Evolutionary conservation across 331 rosid species (phyloP).

Genomic region (Erythrophleum ivorense): DNA sequence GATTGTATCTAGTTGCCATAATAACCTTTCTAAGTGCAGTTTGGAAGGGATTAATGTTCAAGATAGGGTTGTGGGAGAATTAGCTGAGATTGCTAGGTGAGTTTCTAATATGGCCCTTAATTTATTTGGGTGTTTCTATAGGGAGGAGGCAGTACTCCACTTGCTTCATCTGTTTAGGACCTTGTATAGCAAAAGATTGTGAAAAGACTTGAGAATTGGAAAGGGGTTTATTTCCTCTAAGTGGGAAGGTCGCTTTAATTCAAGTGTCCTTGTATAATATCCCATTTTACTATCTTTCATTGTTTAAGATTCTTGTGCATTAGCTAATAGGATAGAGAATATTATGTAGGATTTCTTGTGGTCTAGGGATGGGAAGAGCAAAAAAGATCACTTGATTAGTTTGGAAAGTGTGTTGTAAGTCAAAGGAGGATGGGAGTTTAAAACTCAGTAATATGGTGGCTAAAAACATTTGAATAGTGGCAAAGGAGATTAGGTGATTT

Average conservation of each 20-base stretch:
- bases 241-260: background rate
- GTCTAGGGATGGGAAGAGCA: background rate
- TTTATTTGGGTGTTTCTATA: background rate
- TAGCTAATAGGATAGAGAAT: background rate
- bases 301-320: background rate
- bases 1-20: background rate
- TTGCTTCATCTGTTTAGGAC: background rate
- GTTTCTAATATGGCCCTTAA: background rate
- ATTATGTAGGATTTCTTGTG: background rate
- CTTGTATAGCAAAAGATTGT: background rate
- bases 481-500: background rate
- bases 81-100: background rate
- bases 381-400: too few relatives aligned
- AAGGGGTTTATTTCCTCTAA: background rate
- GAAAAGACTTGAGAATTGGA: background rate
- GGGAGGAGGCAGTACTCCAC: background rate
- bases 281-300: background rate
- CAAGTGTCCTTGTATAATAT: background rate
- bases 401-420: background rate
- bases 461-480: background rate
- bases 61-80: background rate
- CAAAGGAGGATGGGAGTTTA: background rate
- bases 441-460: background rate
- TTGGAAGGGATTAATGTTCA: background rate
- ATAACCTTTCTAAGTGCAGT: background rate